phyloP scores from a whole-genome alignment of 129 eudicot species.

The Escallonia rubra region DNA sequence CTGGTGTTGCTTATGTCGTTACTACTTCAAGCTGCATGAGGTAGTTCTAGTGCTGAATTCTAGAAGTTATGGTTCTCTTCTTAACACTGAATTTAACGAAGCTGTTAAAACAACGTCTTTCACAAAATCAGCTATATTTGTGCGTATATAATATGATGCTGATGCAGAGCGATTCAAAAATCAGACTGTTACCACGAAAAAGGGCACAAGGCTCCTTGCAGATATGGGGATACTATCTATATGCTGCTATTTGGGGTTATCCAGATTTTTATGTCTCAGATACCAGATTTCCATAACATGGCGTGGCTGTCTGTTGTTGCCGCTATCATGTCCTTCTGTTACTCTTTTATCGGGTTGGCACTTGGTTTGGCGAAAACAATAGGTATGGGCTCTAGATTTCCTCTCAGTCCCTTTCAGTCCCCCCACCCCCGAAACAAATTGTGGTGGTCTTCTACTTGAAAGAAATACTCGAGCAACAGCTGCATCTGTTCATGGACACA shows the following conservation, averaged over 20 bases:
- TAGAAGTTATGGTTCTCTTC: background rate
- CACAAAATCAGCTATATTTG: background rate
- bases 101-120: background rate
- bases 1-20: constrained; percentile 75
- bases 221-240: constrained; percentile 29
- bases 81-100: background rate
- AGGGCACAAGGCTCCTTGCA: constrained; percentile 49
- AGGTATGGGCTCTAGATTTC: constrained; percentile 14
- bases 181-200: constrained; percentile 65
- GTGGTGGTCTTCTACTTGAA: too few relatives aligned
- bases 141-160: background rate
- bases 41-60: constrained; percentile 17
- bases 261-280: constrained; percentile 58
- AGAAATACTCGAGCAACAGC: too few relatives aligned
- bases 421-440: too few relatives aligned
- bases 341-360: constrained; percentile 64
- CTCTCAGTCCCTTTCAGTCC: background rate
- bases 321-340: constrained; percentile 71
- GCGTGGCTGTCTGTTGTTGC: constrained; percentile 67
- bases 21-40: constrained; percentile 66
- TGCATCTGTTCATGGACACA: too few relatives aligned
- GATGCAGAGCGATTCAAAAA: constrained; percentile 54
- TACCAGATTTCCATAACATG: constrained; percentile 68
- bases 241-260: constrained; percentile 58
- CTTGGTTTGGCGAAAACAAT: constrained; percentile 57